A percentile compares a stretch with the other conserved stretches of the same genome.
These are phyloP conservation scores for Sclerotinia spermophila DNA, from an alignment of 2,329 filamentous ascomycete species.

Conservation along the genomic window DNA sequence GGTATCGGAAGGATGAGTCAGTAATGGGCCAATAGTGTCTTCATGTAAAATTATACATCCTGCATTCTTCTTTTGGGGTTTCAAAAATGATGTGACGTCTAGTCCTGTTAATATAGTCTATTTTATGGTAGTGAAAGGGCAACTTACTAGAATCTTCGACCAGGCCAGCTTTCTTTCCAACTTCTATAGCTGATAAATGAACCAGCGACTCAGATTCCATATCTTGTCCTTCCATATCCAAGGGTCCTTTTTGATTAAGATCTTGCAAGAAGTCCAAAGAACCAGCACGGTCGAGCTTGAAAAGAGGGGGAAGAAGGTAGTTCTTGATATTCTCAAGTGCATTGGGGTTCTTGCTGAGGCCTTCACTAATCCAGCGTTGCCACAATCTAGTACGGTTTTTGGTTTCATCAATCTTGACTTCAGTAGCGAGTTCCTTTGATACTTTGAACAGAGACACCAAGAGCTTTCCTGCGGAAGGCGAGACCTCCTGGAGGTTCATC, in stretches of 20 bases:
- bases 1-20: slow-evolving; percentile 55
- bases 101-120: slow-evolving; percentile 21
- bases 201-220: slow-evolving; percentile 54
- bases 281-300: slow-evolving; percentile 53
- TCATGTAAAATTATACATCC: slow-evolving; percentile 40
- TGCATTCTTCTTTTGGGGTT: slow-evolving; percentile 36
- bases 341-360: slow-evolving; percentile 47
- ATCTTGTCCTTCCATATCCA: slow-evolving; percentile 45
- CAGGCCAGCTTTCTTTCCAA: slow-evolving; percentile 66
- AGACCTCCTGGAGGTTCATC: slow-evolving; percentile 56
- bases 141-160: slow-evolving; percentile 62
- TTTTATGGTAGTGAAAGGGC: neutral
- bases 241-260: slow-evolving; percentile 50
- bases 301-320: slow-evolving; percentile 60
- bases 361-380: slow-evolving; percentile 54
- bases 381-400: slow-evolving; percentile 40
- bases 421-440: slow-evolving; percentile 35
- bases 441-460: slow-evolving; percentile 54
- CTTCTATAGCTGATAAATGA: slow-evolving; percentile 64
- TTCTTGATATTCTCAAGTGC: slow-evolving; percentile 61
- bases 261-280: slow-evolving; percentile 56
- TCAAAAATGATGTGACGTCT: slow-evolving; percentile 38
- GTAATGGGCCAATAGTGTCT: slow-evolving; percentile 48
- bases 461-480: slow-evolving; percentile 58
- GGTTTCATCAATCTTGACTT: slow-evolving; percentile 39